Conservation (phyloP, 805 yeast species). For the Cyberlindnera bimundalis region DNA sequence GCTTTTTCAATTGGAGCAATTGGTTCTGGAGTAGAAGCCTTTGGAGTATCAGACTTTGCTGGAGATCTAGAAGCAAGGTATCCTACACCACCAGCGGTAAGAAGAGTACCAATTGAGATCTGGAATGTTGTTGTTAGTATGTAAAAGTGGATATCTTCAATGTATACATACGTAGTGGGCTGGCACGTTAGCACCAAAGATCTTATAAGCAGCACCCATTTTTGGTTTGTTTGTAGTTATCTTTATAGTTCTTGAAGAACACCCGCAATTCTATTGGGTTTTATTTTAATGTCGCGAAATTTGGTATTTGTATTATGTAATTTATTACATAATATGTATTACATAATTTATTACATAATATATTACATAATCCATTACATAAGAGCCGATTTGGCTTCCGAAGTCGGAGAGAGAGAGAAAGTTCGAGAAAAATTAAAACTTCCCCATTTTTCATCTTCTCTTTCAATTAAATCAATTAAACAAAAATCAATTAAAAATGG, state of each 20-base stretch:
- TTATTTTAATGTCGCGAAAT: too few relatives aligned
- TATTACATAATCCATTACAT: too few relatives aligned
- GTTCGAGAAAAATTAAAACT: conserved; percentile 7
- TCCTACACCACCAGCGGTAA: conserved; percentile 32
- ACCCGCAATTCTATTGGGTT: conserved; percentile 3
- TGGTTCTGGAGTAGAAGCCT: conserved; percentile 22
- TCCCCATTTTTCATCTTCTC: neutral
- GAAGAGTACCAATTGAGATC: conserved; percentile 33
- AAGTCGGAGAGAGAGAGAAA: conserved; percentile 4
- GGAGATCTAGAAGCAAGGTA: conserved; percentile 23
- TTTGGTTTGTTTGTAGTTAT: neutral
- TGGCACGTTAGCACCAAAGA: conserved; percentile 28
- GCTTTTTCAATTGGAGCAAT: conserved; percentile 26
- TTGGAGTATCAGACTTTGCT: conserved; percentile 22
- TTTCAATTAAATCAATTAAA: neutral
- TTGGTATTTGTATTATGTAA: too few relatives aligned
- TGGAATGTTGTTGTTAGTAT: conserved; percentile 12
- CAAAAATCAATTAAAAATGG: conserved; percentile 30
- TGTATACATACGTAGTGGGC: conserved; percentile 27
- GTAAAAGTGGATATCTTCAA: neutral
- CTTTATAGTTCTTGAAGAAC: neutral
- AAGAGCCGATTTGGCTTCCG: too few relatives aligned
- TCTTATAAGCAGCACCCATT: conserved; percentile 30
- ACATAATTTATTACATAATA: too few relatives aligned
- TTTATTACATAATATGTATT: too few relatives aligned